phyloP scores from a whole-genome alignment of 2,329 filamentous ascomycete species.

The Ophiostoma himal-ulmi region DNA sequence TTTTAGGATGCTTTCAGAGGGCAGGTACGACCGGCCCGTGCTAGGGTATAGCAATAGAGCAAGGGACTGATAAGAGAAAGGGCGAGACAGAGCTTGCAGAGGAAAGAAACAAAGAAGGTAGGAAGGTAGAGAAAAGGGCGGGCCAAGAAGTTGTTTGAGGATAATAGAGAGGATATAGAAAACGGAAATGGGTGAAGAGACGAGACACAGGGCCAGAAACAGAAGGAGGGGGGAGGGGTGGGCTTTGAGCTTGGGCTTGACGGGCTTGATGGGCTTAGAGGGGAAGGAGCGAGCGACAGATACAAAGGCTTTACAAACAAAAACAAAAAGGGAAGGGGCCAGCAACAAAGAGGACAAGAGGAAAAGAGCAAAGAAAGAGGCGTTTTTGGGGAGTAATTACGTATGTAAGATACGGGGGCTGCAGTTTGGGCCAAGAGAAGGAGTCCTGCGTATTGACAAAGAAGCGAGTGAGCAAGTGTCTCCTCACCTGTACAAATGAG shows the following conservation, averaged over 20 bases:
- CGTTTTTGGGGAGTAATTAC: constrained; percentile 10
- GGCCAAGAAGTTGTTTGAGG: constrained; percentile 1
- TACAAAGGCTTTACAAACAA: neutral
- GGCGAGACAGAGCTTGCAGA: neutral
- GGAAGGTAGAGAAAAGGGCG: neutral
- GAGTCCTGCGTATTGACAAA: neutral
- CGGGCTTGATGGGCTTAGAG: neutral
- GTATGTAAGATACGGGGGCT: constrained; percentile 12
- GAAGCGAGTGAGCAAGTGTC: neutral
- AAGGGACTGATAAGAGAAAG: neutral
- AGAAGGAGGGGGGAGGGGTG: constrained; percentile 12
- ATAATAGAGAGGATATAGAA: neutral
- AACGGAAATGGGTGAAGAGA: neutral
- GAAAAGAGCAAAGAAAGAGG: constrained; percentile 6
- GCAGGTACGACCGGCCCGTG: neutral
- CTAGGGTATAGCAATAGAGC: neutral
- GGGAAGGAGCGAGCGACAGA: constrained; percentile 13
- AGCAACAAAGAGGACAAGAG: constrained; percentile 7
- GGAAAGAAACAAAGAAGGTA: constrained; percentile 9
- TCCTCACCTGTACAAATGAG: neutral
- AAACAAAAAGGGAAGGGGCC: constrained; percentile 11
- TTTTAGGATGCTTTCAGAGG: neutral
- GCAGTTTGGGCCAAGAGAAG: neutral
- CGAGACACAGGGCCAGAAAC: neutral
- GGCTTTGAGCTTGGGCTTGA: neutral